Percentiles rank a stretch among this genome's conserved stretches.
phyloP scores from a whole-genome alignment of 2,329 filamentous ascomycete genomes.

The Ceratocystis cacaofunesta region DNA sequence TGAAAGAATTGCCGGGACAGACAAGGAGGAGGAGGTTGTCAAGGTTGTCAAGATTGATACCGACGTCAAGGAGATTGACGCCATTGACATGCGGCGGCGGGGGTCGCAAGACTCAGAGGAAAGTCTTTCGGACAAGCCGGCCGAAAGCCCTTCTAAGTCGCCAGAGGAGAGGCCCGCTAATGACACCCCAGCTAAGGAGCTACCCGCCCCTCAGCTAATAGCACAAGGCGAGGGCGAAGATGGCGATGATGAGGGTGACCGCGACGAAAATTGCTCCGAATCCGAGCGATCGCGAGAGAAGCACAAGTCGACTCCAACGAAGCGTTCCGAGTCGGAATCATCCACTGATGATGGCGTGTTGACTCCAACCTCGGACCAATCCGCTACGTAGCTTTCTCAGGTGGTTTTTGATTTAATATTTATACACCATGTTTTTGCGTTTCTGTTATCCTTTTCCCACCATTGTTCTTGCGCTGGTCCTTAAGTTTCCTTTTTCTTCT shows the following conservation, averaged over 20 bases:
- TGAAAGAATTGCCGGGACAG: not conserved
- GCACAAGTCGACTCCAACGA: not conserved
- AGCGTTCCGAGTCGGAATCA: not conserved
- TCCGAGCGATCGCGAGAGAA: not conserved
- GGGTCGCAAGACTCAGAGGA: slow-evolving; percentile 23
- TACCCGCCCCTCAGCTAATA: not conserved
- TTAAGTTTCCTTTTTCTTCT: not conserved
- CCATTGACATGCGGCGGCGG: slow-evolving; percentile 28
- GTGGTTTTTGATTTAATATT: not conserved
- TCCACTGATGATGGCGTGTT: not conserved
- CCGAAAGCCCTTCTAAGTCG: not conserved
- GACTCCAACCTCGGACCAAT: not conserved
- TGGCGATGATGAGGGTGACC: slow-evolving; percentile 8
- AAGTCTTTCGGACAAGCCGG: not conserved
- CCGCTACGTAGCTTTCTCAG: not conserved
- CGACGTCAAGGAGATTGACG: slow-evolving; percentile 6
- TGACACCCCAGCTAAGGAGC: not conserved
- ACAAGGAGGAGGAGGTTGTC: slow-evolving; percentile 11
- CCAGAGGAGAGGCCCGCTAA: no score
- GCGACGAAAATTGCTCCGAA: not conserved
- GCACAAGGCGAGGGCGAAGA: slow-evolving; percentile 4
- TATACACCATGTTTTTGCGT: not conserved
- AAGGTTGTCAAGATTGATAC: slow-evolving; percentile 3
- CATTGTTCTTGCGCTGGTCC: not conserved
- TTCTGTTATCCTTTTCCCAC: not conserved